Base-by-base conservation (phyloP, 2,329 filamentous ascomycete genomes). In the Fusarium tanahbumbuense region DNA sequence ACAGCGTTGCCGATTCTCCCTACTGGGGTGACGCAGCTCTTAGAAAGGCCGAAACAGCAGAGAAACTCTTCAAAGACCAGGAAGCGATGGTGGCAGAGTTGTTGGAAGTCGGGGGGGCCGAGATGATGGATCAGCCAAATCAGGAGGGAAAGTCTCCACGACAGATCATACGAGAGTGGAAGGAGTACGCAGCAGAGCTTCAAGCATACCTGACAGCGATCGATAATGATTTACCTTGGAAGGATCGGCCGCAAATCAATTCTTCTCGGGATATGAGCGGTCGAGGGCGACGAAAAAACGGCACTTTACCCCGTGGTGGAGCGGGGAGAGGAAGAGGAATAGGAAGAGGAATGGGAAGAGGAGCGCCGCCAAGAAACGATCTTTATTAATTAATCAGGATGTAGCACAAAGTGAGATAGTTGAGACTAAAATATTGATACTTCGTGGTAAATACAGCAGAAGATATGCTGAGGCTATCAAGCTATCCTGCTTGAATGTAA, bases 121-220 rank as follows among this genome's bases (percentile, higher is more conserved):
- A 16, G 25, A 5, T 57, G 45, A 57, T 57, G 32, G 54, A 57
- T 3, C 11, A 15, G 32, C 12, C 8, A 16, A 48, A 57, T 30
- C 16, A 1, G 2, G 45, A 3, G 5, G 54, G 54, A 9, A 25
- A 50, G 22, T 6, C 46, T 1, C 54, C 54, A 16, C 20, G 32
- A 42, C 6, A 42, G 11, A 50, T 50, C 4, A 16, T 25, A 1
- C 20, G 11, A 13, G 46, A 30, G 27, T 32, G 22, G 23, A 48
- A 23, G 20, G 18, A 48, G 34, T 3, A 37, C 3, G 18, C 34
- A 37, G 4, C 0, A 4, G 34, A 37, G 34, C 0, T 0, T 0
- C 34, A 37, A n/a, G 18, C 34, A n/a, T 4, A 12, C 4, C 34
- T 4, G 34, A 7, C 34, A 12, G 34, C 34, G 18, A 37, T n/a